Evolutionary conservation across 805 yeast genomes (phyloP).

Genomic region (Helenozyma baotianmanensis): DNA sequence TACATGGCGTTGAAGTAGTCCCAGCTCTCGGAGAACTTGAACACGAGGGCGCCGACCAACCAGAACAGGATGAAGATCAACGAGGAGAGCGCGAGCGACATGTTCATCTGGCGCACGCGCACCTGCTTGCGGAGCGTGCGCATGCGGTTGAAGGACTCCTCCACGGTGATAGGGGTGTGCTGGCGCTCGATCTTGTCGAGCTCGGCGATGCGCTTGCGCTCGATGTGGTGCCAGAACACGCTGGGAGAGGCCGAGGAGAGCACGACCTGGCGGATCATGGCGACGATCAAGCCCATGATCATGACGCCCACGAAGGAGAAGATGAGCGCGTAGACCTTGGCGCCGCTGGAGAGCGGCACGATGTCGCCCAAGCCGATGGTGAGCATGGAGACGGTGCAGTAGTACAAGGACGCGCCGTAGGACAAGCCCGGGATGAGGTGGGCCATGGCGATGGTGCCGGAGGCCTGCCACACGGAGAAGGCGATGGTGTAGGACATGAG

Average conservation of each 20-base stretch:
- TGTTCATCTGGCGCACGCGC: slow-evolving; percentile 29
- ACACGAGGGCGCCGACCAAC: slow-evolving; percentile 69
- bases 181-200: slow-evolving; percentile 19
- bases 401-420: slow-evolving; percentile 69
- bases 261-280: slow-evolving; percentile 64
- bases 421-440: slow-evolving; percentile 30
- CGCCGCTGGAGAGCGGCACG: slow-evolving; percentile 47
- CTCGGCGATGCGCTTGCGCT: slow-evolving; percentile 39
- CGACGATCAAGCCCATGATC: slow-evolving; percentile 66
- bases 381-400: slow-evolving; percentile 64
- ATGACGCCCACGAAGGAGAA: slow-evolving; percentile 70
- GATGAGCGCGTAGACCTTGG: slow-evolving; percentile 55
- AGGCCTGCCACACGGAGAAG: slow-evolving; percentile 62
- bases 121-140: slow-evolving; percentile 45
- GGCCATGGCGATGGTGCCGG: slow-evolving; percentile 54
- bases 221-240: slow-evolving; percentile 61
- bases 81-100: slow-evolving; percentile 38
- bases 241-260: slow-evolving; percentile 59
- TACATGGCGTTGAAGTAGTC: slow-evolving; percentile 65
- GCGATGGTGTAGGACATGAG: slow-evolving; percentile 68
- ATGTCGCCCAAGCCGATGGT: slow-evolving; percentile 84
- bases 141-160: slow-evolving; percentile 55
- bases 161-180: slow-evolving; percentile 25
- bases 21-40: slow-evolving; percentile 65
- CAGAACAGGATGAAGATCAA: slow-evolving; percentile 53